phyloP scores from a whole-genome alignment of 345 rosid genomes.

The Lepidium aucheri region DNA sequence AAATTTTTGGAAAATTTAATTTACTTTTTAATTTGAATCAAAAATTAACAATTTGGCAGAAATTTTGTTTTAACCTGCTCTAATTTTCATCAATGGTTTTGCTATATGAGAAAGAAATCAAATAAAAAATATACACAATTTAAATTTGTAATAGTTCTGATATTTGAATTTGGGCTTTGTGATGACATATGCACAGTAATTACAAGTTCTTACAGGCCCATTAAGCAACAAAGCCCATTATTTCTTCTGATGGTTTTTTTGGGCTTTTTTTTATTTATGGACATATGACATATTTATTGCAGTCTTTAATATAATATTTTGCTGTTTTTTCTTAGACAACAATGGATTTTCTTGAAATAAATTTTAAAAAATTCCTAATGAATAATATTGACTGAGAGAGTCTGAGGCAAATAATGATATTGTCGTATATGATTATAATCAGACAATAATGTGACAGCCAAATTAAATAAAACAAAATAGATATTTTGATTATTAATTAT shows the following conservation, averaged over 20 bases:
- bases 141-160: background rate
- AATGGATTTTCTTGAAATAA: background rate
- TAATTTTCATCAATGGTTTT: too few relatives aligned
- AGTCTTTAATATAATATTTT: background rate
- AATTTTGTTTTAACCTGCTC: too few relatives aligned
- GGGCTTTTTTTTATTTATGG: background rate
- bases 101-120: too few relatives aligned
- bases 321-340: background rate
- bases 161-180: background rate
- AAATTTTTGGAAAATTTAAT: too few relatives aligned
- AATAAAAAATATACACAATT: too few relatives aligned
- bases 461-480: background rate
- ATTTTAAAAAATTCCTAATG: too few relatives aligned
- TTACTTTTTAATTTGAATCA: too few relatives aligned
- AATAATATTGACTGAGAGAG: background rate
- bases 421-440: constrained; percentile 24
- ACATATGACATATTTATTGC: background rate
- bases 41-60: too few relatives aligned
- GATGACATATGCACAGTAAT: background rate
- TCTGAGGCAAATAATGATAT: constrained; percentile 17
- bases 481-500: background rate
- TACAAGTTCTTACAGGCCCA: background rate
- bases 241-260: background rate
- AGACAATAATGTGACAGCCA: constrained; percentile 27
- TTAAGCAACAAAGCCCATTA: background rate